phyloP scores from a whole-genome alignment of 1,284 basidiomycete genomes.

The Trichosporon faecale region DNA sequence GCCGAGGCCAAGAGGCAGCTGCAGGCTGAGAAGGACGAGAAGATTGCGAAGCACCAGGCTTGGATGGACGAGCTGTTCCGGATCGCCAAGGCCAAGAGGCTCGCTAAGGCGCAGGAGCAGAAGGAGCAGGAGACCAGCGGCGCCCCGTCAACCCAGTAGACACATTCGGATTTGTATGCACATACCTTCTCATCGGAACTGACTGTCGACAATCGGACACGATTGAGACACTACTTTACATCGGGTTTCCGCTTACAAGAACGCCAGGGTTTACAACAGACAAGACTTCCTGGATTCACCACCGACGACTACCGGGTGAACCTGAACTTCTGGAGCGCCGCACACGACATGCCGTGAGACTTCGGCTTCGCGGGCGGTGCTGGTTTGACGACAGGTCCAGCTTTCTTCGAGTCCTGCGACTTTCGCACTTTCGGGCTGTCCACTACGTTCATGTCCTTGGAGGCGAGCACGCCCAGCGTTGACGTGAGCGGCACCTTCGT shows the following conservation, averaged over 20 bases:
- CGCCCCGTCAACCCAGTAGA: background rate
- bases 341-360: slow-evolving; percentile 17
- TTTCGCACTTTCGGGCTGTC: background rate
- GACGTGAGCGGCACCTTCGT: slow-evolving; percentile 8
- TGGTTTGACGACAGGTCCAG: background rate
- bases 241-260: background rate
- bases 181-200: slow-evolving; percentile 8
- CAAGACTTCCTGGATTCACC: background rate
- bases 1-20: background rate
- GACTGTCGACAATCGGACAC: background rate
- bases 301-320: slow-evolving; percentile 12
- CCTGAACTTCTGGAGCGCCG: slow-evolving; percentile 24
- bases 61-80: slow-evolving; percentile 7
- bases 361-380: background rate
- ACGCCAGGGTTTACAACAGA: background rate
- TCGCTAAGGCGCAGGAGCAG: background rate
- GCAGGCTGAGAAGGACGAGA: slow-evolving; percentile 1
- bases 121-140: background rate
- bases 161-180: slow-evolving; percentile 8
- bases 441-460: slow-evolving; percentile 7
- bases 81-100: slow-evolving; percentile 3
- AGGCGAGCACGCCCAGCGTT: slow-evolving; percentile 2
- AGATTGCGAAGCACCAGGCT: background rate
- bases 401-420: background rate
- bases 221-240: background rate